These are phyloP conservation scores for Jaltomata sinuosa DNA, from an alignment of 257 asterid species.

Conservation along the genomic window DNA sequence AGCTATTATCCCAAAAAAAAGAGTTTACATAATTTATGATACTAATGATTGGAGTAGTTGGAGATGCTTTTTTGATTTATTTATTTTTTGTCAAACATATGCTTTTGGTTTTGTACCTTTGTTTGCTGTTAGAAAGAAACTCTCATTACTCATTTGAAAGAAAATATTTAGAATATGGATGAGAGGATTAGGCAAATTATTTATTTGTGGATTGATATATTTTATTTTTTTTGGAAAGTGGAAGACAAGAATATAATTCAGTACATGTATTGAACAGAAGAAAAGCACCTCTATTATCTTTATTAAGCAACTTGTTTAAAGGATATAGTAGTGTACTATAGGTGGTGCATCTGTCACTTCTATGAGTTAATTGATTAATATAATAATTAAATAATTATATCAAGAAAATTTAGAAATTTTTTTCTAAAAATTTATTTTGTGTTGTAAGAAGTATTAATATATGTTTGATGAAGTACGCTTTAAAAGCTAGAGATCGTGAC, in stretches of 20 bases:
- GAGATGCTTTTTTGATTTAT: slow-evolving; percentile 7
- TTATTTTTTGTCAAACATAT: background rate
- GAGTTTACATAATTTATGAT: background rate
- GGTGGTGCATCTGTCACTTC: background rate
- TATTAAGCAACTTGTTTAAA: slow-evolving; percentile 10
- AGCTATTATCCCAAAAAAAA: background rate
- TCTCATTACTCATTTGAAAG: slow-evolving; percentile 15
- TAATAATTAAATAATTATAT: background rate
- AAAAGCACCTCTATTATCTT: background rate
- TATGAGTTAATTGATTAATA: background rate
- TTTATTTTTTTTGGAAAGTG: background rate
- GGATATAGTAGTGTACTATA: background rate
- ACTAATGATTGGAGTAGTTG: slow-evolving; percentile 10
- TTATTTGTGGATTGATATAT: background rate
- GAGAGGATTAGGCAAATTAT: background rate
- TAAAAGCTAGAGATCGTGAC: background rate
- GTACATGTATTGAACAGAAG: background rate
- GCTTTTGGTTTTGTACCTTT: background rate
- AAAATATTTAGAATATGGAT: background rate
- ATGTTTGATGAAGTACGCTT: background rate
- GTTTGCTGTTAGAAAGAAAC: slow-evolving; percentile 11
- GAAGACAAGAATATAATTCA: slow-evolving; percentile 8
- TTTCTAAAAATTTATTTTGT: background rate
- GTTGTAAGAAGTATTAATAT: background rate
- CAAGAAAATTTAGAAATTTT: background rate